Conservation (phyloP, 1,284 basidiomycete genomes). For the Cryptococcus sp. region DNA sequence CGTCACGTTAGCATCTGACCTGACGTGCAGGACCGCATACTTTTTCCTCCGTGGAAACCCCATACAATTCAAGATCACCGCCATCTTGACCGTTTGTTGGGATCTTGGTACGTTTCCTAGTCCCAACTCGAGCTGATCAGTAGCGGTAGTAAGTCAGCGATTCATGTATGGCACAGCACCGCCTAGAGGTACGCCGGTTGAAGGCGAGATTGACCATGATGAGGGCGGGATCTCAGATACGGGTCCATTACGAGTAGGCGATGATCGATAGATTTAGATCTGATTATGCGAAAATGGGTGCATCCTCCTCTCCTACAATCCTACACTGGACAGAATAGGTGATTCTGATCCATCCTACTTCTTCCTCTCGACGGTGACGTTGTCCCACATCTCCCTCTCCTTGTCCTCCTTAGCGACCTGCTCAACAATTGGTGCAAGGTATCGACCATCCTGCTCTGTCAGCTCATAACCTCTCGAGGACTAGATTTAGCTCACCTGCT, state of each 20-base stretch:
- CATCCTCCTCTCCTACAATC: neutral
- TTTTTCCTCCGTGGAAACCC: conserved; percentile 50
- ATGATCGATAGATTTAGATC: no score
- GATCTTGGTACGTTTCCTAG: conserved; percentile 31
- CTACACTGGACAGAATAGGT: conserved; percentile 3
- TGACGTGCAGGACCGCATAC: conserved; percentile 40
- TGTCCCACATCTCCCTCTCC: conserved; percentile 84
- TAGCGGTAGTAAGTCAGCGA: conserved; percentile 37
- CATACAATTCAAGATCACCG: conserved; percentile 50
- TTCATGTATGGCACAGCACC: conserved; percentile 36
- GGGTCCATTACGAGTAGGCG: no score
- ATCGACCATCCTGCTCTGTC: conserved; percentile 72
- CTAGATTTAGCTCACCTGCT: conserved; percentile 60
- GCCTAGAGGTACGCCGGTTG: conserved; percentile 12
- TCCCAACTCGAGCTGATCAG: neutral
- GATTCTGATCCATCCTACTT: conserved; percentile 15
- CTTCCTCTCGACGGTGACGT: conserved; percentile 50
- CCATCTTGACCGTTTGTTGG: conserved; percentile 46
- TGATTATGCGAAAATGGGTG: no score
- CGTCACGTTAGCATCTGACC: neutral
- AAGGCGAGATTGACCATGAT: conserved; percentile 8
- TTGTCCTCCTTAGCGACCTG: conserved; percentile 70
- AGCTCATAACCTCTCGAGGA: neutral
- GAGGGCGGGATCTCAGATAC: neutral
- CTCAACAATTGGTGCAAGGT: conserved; percentile 76